Evolutionary conservation across 2,329 filamentous ascomycete species (phyloP).

Genomic region (Lachnellula willkommii): DNA sequence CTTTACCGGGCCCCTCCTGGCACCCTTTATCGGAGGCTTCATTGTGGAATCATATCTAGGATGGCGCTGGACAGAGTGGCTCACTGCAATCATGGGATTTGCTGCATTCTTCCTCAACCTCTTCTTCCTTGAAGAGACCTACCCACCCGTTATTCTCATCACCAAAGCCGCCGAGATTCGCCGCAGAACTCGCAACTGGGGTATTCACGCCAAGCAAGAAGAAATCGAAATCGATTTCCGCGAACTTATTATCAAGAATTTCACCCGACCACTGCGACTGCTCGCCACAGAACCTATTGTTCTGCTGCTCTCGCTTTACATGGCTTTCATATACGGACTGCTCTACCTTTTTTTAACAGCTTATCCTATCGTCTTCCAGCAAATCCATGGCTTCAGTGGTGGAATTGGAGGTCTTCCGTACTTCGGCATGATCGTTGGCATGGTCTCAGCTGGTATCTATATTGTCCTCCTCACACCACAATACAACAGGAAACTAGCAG

Average conservation of each 20-base stretch:
- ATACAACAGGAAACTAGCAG: conserved; percentile 63
- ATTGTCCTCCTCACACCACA: conserved; percentile 59
- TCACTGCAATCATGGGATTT: conserved; percentile 58
- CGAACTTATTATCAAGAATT: conserved; percentile 56
- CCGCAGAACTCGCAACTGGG: conserved; percentile 62
- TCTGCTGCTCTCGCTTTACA: conserved; percentile 62
- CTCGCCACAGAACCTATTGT: conserved; percentile 67
- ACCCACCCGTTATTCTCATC: conserved; percentile 61
- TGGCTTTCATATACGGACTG: conserved; percentile 70
- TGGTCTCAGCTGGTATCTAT: conserved; percentile 60
- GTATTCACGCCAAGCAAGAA: conserved; percentile 66
- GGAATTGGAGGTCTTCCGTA: conserved; percentile 75
- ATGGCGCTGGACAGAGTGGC: conserved; percentile 70
- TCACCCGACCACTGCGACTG: conserved; percentile 35
- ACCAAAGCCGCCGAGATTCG: conserved; percentile 56
- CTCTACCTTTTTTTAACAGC: conserved; percentile 83
- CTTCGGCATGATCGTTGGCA: conserved; percentile 75
- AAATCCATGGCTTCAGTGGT: conserved; percentile 62
- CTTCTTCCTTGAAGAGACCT: conserved; percentile 63
- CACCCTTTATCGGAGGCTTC: conserved; percentile 65
- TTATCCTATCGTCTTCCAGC: conserved; percentile 74
- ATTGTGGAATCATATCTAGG: conserved; percentile 56
- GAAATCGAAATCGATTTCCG: conserved; percentile 62
- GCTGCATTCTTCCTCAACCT: conserved; percentile 54
- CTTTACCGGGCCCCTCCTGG: conserved; percentile 62